These are phyloP conservation scores for Phytophthora pseudosyringae DNA, from an alignment of 352 stramenopile genomes.

Conservation along the genomic window DNA sequence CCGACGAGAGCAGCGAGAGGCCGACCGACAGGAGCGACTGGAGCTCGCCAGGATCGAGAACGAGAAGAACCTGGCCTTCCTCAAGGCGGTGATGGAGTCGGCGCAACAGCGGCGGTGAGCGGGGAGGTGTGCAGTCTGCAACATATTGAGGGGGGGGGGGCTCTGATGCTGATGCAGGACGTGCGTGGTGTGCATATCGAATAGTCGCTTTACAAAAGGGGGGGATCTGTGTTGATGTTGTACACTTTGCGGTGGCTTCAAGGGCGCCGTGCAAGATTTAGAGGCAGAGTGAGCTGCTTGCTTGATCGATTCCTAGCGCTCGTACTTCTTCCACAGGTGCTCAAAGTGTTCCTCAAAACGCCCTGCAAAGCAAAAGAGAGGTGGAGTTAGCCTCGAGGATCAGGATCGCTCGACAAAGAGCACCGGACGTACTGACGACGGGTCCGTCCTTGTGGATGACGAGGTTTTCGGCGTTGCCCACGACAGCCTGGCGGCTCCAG, in stretches of 20 bases:
- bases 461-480: conserved; percentile 73
- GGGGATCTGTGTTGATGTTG: conserved; percentile 1
- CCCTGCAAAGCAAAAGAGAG: conserved; percentile 24
- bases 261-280: background rate
- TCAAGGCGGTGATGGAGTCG: conserved; percentile 42
- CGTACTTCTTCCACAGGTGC: conserved; percentile 66
- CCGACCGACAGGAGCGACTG: conserved; percentile 33
- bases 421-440: conserved; percentile 51
- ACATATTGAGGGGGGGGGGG: background rate
- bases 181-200: no score
- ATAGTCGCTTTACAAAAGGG: no score
- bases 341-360: conserved; percentile 70
- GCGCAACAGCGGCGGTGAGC: conserved; percentile 25
- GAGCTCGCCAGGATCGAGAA: conserved; percentile 40
- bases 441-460: conserved; percentile 56
- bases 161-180: no score
- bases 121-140: background rate
- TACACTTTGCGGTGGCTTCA: conserved; percentile 1
- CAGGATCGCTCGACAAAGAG: background rate
- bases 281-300: background rate
- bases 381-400: conserved; percentile 2
- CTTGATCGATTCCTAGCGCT: conserved; percentile 31
- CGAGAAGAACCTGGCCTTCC: conserved; percentile 42
- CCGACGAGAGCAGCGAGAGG: conserved; percentile 32
- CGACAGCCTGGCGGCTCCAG: conserved; percentile 72